Evolutionary conservation across 2,329 filamentous ascomycete species (phyloP).

Genomic region (Cladosporium phlei): DNA sequence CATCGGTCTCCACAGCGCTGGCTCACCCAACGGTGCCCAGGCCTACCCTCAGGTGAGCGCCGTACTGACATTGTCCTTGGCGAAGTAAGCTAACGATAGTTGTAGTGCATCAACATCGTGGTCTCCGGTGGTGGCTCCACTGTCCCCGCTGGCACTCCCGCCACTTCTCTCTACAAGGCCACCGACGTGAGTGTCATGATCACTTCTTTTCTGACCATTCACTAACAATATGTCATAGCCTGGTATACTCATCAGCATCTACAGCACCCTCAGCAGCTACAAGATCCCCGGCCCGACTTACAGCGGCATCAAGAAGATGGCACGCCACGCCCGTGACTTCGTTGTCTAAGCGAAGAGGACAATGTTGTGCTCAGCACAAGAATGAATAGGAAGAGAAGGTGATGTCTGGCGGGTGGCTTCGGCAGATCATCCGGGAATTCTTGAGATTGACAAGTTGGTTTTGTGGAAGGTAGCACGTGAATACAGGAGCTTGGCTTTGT

Average conservation of each 20-base stretch:
- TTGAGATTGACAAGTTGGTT: no score
- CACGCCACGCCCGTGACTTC: constrained; percentile 12
- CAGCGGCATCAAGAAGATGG: constrained; percentile 17
- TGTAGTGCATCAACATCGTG: constrained; percentile 54
- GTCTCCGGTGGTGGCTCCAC: constrained; percentile 52
- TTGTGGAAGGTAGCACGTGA: neutral
- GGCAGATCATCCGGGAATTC: no score
- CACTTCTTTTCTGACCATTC: no score
- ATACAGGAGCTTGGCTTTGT: neutral
- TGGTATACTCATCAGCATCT: constrained; percentile 58
- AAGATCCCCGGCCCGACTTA: constrained; percentile 48
- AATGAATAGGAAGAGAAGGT: no score
- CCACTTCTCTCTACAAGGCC: constrained; percentile 53
- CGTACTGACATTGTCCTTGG: neutral
- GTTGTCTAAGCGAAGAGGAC: neutral
- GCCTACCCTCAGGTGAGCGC: constrained; percentile 36
- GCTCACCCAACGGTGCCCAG: constrained; percentile 40
- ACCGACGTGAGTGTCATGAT: constrained; percentile 37
- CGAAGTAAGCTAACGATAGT: neutral
- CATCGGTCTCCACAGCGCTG: constrained; percentile 55
- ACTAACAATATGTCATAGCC: constrained; percentile 22
- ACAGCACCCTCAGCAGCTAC: constrained; percentile 45
- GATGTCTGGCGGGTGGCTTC: no score
- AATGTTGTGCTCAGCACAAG: no score
- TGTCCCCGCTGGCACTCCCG: constrained; percentile 45